These are phyloP conservation scores for Lactifluus rugatus DNA, from an alignment of 768 basidiomycete species.

Conservation along the genomic window DNA sequence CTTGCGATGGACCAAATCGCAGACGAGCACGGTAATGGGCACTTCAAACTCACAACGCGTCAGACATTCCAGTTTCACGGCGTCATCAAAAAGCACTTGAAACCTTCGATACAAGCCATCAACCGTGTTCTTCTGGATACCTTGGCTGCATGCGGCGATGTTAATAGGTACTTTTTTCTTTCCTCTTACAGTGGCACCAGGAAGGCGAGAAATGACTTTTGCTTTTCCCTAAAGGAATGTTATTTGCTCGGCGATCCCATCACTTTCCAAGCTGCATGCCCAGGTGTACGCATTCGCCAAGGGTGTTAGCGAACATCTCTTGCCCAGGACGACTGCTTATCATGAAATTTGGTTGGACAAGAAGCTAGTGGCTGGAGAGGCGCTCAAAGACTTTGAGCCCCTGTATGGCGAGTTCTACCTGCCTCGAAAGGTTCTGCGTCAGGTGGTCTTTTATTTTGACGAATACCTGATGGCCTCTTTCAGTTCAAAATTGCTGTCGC, in stretches of 20 bases:
- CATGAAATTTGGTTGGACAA: constrained; percentile 99
- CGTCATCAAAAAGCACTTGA: constrained; percentile 93
- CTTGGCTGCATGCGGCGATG: constrained; percentile 96
- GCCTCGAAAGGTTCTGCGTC: constrained; percentile 67
- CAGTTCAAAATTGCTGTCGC: constrained; percentile 97
- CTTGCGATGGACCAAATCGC: constrained; percentile 92
- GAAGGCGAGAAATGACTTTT: neutral
- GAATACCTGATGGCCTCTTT: constrained; percentile 7
- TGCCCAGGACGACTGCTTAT: constrained; percentile 88
- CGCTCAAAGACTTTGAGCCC: constrained; percentile 90
- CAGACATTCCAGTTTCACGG: constrained; percentile 99
- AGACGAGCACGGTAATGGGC: constrained; percentile 88
- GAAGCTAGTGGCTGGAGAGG: constrained; percentile 90
- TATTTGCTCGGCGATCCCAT: constrained; percentile 83
- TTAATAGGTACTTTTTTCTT: constrained; percentile 66
- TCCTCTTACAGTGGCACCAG: neutral
- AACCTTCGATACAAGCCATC: constrained; percentile 94
- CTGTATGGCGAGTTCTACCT: constrained; percentile 97
- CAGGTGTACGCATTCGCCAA: constrained; percentile 81
- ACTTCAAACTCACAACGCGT: constrained; percentile 95
- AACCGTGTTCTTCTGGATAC: constrained; percentile 88
- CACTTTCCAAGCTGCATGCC: constrained; percentile 72
- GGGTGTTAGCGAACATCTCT: constrained; percentile 71
- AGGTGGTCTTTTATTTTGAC: neutral
- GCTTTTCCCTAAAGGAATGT: constrained; percentile 54